These are phyloP conservation scores for Penicillium psychrofluorescens DNA, from an alignment of 495 filamentous ascomycete species.

Conservation along the genomic window DNA sequence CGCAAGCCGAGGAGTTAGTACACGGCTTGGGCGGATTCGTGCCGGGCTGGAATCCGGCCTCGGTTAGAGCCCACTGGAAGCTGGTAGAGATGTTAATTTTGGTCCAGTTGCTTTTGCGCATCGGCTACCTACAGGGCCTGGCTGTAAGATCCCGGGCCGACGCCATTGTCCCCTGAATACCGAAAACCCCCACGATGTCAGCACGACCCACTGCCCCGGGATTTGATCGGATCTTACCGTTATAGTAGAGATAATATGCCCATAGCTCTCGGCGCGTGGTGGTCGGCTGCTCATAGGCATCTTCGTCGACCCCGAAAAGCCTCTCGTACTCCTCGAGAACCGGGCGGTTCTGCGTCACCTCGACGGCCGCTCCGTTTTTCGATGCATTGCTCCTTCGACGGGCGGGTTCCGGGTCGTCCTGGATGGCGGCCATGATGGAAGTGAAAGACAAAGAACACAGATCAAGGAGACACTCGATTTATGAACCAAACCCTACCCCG, in stretches of 20 bases:
- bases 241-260: conserved; percentile 44
- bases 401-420: neutral
- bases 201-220: neutral
- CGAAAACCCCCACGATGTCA: neutral
- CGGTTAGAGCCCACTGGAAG: conserved; percentile 42
- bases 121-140: conserved; percentile 29
- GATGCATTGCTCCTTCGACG: neutral
- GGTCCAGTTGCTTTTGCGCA: no score
- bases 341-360: conserved; percentile 5
- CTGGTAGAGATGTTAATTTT: conserved; percentile 7
- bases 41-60: conserved; percentile 35
- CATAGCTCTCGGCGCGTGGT: conserved; percentile 41
- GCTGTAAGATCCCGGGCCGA: conserved; percentile 40
- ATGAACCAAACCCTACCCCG: conserved; percentile 4
- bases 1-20: conserved; percentile 34
- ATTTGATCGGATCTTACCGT: conserved; percentile 16
- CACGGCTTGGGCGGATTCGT: conserved; percentile 32
- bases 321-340: conserved; percentile 27
- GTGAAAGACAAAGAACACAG: neutral
- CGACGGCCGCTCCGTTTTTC: conserved; percentile 3
- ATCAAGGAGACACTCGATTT: conserved; percentile 1
- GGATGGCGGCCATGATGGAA: conserved; percentile 1
- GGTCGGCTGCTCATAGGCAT: conserved; percentile 34
- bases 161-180: conserved; percentile 36
- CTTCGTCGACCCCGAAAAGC: conserved; percentile 33